Evolutionary conservation across 164 flowering plant genomes (phyloP).

Genomic region (Piper betle): DNA sequence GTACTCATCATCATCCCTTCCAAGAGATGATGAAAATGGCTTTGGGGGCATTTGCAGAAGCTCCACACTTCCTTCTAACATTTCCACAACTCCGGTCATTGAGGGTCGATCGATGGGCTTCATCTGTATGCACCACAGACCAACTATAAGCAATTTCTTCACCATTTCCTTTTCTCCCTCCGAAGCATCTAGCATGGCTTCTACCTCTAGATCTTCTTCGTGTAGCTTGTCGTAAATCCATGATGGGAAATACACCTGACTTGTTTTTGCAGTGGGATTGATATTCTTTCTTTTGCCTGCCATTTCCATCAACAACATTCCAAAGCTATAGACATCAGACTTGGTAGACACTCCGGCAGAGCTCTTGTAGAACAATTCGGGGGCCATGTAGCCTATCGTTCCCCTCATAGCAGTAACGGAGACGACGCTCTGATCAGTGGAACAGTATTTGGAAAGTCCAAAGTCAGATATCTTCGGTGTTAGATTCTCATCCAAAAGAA

Average conservation of each 20-base stretch:
- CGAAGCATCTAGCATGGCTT: neutral
- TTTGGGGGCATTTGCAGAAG: too few relatives aligned
- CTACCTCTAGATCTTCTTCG: neutral
- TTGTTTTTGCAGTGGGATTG: neutral
- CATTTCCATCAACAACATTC: conserved; percentile 5
- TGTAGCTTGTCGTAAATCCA: conserved; percentile 1
- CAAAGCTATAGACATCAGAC: conserved; percentile 6
- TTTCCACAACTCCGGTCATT: conserved; percentile 5
- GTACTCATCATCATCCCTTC: too few relatives aligned
- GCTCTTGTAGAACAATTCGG: conserved; percentile 1
- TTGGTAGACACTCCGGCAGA: conserved; percentile 1
- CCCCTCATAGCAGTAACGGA: neutral
- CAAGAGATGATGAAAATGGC: too few relatives aligned
- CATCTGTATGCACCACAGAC: conserved; percentile 7
- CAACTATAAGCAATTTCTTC: conserved; percentile 5
- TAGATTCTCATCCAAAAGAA: neutral
- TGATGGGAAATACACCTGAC: neutral
- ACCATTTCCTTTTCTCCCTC: conserved; percentile 2
- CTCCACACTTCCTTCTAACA: conserved; percentile 10
- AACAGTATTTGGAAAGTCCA: conserved; percentile 4
- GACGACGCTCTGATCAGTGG: neutral
- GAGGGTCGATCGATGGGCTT: conserved; percentile 6
- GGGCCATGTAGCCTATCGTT: conserved; percentile 8
- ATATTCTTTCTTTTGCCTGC: neutral
- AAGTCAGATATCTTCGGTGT: conserved; percentile 6